Conservation (phyloP, 345 rosid genomes). For the Arabidopsis arenosa region DNA sequence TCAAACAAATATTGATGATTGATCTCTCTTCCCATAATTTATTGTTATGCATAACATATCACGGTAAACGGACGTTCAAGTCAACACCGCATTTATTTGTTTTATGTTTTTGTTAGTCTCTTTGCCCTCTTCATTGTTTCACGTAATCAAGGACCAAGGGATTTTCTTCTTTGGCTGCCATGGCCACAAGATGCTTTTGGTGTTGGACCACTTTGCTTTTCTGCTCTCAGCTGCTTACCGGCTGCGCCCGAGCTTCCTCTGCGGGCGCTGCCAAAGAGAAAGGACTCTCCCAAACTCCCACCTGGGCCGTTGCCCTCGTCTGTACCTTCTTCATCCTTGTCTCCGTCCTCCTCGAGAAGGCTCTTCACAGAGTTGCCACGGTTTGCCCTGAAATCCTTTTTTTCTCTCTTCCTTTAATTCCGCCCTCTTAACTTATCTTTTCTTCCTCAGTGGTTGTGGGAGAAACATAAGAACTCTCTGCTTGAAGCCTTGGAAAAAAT, state of each 20-base stretch:
- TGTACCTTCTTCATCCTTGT: slow-evolving; percentile 74
- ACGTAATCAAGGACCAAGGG: slow-evolving; percentile 14
- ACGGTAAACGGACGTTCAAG: slow-evolving; percentile 15
- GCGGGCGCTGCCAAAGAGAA: slow-evolving; percentile 38
- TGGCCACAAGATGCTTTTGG: slow-evolving; percentile 29
- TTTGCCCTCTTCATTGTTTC: background rate
- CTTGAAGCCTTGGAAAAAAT: slow-evolving; percentile 82
- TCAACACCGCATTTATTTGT: slow-evolving; percentile 24
- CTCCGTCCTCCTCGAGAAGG: slow-evolving; percentile 69
- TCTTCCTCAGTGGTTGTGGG: slow-evolving; percentile 67
- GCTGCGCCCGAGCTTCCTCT: slow-evolving; percentile 26
- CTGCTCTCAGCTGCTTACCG: slow-evolving; percentile 19
- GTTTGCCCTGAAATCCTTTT: slow-evolving; percentile 25
- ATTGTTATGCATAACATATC: slow-evolving; percentile 27
- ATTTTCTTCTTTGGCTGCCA: slow-evolving; percentile 9
- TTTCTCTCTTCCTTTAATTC: background rate
- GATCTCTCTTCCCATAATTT: slow-evolving; percentile 22
- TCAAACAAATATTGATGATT: slow-evolving; percentile 4
- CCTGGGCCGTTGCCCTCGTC: slow-evolving; percentile 86
- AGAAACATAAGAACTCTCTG: slow-evolving; percentile 74
- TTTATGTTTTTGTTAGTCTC: slow-evolving; percentile 15
- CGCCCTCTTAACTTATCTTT: background rate
- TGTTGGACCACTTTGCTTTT: slow-evolving; percentile 23
- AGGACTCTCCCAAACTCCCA: slow-evolving; percentile 73
- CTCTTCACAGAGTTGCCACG: slow-evolving; percentile 74